Evolutionary conservation across 2,329 filamentous ascomycete species (phyloP), one percentile per base, ranked within the genome.

Genomic region (Teratosphaeria viscida): DNA sequence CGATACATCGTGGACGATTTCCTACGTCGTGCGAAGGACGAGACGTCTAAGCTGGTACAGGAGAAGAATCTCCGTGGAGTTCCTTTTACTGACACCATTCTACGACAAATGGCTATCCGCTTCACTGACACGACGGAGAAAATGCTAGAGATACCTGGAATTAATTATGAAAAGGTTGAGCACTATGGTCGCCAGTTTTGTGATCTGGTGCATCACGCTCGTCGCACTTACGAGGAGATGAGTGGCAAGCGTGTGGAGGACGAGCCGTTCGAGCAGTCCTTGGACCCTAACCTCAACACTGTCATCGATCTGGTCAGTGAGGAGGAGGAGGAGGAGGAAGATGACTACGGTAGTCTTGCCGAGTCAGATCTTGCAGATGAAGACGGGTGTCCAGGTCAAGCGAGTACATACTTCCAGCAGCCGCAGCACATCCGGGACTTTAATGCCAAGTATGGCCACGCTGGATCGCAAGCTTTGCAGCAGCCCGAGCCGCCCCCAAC

Each of bases 31-130:
- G 89, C 87, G 0, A 85, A 82, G 66, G 73, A 73, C 23, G 59
- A 84, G 16, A 84, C 87, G 65, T 82, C 85, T 65, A 75, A 79
- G 1, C 77, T 92, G 27, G 81, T 86, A 65, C 82, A 84, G 62
- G 77, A 77, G 27, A 82, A 82, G 56, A 76, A 78, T 4, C 73
- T 87, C 35, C 80, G 82, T 8, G 76, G 78, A 26, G 79, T 81
- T 3, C 79, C 80, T 0, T 94, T 94, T 69, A 85, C 84, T 0
- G 86, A 90, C 61, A 79, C 78, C 26, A 79, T 89, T 14, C 80
- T 91, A 56, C 83, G 85, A 39, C 82, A 87, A 65, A 92, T 94
- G 87, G 86, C 83, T 12, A 83, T 90, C 56, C 74, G 78, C 37
- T 87, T 88, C 78, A 88, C 88, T 0, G 78, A 76, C 7, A 83